Percentiles rank a stretch among this genome's conserved stretches.
These are phyloP conservation scores for Fusarium brevicatenulatum DNA, from an alignment of 2,329 filamentous ascomycete species.

Conservation along the genomic window DNA sequence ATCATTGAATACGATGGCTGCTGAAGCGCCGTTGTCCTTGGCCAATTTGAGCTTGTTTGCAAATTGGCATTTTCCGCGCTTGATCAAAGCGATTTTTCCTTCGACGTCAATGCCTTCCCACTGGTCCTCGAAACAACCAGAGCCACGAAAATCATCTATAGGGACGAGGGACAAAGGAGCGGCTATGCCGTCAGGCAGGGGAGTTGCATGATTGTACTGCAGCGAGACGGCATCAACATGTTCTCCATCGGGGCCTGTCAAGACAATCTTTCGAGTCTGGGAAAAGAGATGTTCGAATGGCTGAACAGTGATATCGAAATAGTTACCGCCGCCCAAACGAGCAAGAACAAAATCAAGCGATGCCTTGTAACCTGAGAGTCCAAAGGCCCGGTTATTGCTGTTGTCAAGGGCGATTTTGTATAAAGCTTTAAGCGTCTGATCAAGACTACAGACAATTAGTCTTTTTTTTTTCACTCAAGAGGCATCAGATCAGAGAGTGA, in stretches of 20 bases:
- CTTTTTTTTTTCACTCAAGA: not conserved
- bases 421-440: not conserved
- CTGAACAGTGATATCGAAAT: slow-evolving; percentile 16
- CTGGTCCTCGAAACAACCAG: slow-evolving; percentile 52
- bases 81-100: slow-evolving; percentile 55
- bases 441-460: not conserved
- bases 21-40: slow-evolving; percentile 49
- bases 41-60: slow-evolving; percentile 54
- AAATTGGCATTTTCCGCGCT: slow-evolving; percentile 55
- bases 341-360: slow-evolving; percentile 20
- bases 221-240: slow-evolving; percentile 43
- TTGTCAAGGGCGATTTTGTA: slow-evolving; percentile 23
- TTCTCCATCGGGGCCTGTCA: slow-evolving; percentile 14
- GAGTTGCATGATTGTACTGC: slow-evolving; percentile 55
- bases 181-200: slow-evolving; percentile 45
- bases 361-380: slow-evolving; percentile 25
- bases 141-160: slow-evolving; percentile 47
- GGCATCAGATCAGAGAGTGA: rapidly evolving
- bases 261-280: not conserved
- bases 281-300: slow-evolving; percentile 26
- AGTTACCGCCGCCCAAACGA: not conserved
- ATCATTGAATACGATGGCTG: slow-evolving; percentile 71
- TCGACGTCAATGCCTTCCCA: slow-evolving; percentile 53
- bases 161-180: slow-evolving; percentile 48
- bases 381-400: slow-evolving; percentile 13